phyloP scores from a whole-genome alignment of 306 rosid species.

The Corylus americana region DNA sequence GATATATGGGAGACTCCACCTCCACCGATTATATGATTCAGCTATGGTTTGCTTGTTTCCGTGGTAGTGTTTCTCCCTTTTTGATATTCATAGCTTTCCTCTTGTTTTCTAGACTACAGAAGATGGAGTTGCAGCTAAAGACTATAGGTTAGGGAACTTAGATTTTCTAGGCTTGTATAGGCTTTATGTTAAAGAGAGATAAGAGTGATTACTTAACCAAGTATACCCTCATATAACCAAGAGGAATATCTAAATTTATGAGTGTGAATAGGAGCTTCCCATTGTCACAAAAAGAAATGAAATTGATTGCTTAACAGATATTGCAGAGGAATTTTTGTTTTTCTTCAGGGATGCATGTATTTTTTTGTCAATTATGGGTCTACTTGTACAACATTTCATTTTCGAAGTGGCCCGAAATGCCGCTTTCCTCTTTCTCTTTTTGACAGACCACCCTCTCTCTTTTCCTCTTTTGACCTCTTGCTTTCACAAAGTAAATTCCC shows the following conservation, averaged over 20 bases:
- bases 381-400: background rate
- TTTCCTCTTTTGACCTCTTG: slow-evolving; percentile 31
- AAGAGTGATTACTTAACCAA: slow-evolving; percentile 20
- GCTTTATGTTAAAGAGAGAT: slow-evolving; percentile 8
- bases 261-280: slow-evolving; percentile 1
- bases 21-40: slow-evolving; percentile 58
- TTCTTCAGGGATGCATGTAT: background rate
- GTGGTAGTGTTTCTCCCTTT: slow-evolving; percentile 10
- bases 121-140: slow-evolving; percentile 19
- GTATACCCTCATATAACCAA: background rate
- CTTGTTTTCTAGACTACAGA: slow-evolving; percentile 8
- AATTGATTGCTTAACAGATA: slow-evolving; percentile 26
- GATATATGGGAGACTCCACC: slow-evolving; percentile 97
- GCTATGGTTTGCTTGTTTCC: slow-evolving; percentile 18
- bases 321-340: background rate
- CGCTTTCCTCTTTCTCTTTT: slow-evolving; percentile 28
- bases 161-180: slow-evolving; percentile 22
- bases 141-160: slow-evolving; percentile 17
- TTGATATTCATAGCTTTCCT: slow-evolving; percentile 30
- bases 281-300: slow-evolving; percentile 22
- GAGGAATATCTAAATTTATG: background rate
- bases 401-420: background rate
- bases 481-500: slow-evolving; percentile 18
- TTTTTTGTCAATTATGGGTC: background rate
- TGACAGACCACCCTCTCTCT: slow-evolving; percentile 18